Conservation (phyloP, 129 eudicot genomes). For the Artemisia annua region DNA sequence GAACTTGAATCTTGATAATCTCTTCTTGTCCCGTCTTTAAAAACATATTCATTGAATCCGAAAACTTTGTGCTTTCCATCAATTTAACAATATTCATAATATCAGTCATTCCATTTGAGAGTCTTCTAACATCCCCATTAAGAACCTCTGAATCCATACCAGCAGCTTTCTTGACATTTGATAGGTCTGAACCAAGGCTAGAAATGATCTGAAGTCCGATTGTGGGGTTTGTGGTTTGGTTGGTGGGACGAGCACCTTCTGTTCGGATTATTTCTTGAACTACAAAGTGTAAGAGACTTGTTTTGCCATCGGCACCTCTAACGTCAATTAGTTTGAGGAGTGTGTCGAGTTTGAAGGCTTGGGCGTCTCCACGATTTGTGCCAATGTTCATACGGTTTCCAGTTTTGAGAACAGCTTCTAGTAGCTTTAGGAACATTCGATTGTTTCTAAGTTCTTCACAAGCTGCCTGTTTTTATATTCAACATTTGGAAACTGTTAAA, state of each 20-base stretch:
- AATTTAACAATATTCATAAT: conserved; percentile 49
- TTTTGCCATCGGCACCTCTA: conserved; percentile 93
- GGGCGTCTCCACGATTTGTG: conserved; percentile 92
- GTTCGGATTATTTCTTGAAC: conserved; percentile 79
- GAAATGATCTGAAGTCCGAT: conserved; percentile 87
- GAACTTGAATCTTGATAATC: conserved; percentile 67
- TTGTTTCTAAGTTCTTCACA: conserved; percentile 86
- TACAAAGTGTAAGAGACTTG: conserved; percentile 90
- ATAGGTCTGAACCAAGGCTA: conserved; percentile 63
- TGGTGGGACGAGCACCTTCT: conserved; percentile 71
- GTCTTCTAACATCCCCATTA: conserved; percentile 63
- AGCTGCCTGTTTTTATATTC: conserved; percentile 62
- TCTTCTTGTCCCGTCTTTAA: conserved; percentile 72
- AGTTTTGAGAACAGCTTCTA: conserved; percentile 98
- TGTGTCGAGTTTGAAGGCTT: conserved; percentile 95
- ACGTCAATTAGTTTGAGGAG: conserved; percentile 88
- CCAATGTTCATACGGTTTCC: conserved; percentile 99
- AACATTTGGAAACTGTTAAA: conserved; percentile 2
- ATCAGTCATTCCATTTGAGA: conserved; percentile 64
- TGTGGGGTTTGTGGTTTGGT: conserved; percentile 32
- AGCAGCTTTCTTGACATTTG: conserved; percentile 87
- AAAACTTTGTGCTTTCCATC: conserved; percentile 48
- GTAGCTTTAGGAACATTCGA: conserved; percentile 89
- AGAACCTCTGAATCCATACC: conserved; percentile 92
- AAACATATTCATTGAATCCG: conserved; percentile 66